These are phyloP conservation scores for Apiospora aurea DNA, from an alignment of 2,329 filamentous ascomycete genomes.

Conservation along the genomic window DNA sequence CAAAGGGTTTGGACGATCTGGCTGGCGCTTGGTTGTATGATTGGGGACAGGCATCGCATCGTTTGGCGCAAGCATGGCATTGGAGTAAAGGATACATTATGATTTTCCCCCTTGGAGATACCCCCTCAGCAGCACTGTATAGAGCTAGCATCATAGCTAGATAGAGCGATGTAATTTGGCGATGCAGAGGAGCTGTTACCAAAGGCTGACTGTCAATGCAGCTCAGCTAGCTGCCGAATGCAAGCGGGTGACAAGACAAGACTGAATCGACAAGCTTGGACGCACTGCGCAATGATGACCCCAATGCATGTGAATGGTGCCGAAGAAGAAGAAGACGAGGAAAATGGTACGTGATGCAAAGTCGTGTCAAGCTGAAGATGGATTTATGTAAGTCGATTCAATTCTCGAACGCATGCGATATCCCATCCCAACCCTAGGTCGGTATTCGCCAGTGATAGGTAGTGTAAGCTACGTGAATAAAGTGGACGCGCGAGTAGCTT, in stretches of 20 bases:
- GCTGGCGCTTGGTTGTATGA: background rate
- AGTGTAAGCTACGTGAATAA: background rate
- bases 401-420: background rate
- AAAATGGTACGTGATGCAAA: background rate
- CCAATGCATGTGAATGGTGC: background rate
- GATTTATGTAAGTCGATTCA: background rate
- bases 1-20: background rate
- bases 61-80: slow-evolving; percentile 11
- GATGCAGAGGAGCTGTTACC: background rate
- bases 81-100: slow-evolving; percentile 11
- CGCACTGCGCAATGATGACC: background rate
- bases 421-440: background rate
- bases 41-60: slow-evolving; percentile 7
- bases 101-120: slow-evolving; percentile 5
- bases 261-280: background rate
- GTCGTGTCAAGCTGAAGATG: background rate
- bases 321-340: background rate
- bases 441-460: background rate
- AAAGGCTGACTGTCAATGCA: too few relatives aligned
- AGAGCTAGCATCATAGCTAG: slow-evolving; percentile 7
- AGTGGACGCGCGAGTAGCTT: background rate
- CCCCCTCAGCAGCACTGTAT: slow-evolving; percentile 6
- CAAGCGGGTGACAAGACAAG: background rate
- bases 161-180: background rate
- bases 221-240: background rate